These are phyloP conservation scores for Hebeloma cylindrosporum DNA, from an alignment of 768 basidiomycete genomes.

Conservation along the genomic window DNA sequence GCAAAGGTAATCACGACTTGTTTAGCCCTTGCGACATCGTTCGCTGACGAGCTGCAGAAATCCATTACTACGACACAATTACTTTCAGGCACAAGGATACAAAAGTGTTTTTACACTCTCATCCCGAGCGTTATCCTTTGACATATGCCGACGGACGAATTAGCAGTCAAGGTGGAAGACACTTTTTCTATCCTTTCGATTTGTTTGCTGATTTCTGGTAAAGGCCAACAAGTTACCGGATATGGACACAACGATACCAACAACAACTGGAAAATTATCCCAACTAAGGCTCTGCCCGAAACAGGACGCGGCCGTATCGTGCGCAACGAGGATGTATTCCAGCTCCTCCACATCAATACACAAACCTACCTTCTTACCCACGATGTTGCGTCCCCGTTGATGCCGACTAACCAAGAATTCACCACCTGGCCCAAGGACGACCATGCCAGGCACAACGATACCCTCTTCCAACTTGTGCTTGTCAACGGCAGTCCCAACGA, in stretches of 20 bases:
- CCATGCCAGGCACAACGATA: conserved; percentile 77
- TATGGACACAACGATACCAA: conserved; percentile 94
- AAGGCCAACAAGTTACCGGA: conserved; percentile 94
- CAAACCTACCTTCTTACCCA: conserved; percentile 86
- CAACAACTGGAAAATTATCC: conserved; percentile 94
- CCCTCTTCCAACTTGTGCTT: conserved; percentile 78
- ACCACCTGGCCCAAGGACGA: conserved; percentile 89
- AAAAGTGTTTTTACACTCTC: conserved; percentile 93
- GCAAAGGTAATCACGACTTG: conserved; percentile 64
- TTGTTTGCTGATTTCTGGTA: not conserved
- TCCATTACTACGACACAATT: conserved; percentile 89
- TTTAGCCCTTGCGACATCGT: not conserved
- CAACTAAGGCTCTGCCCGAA: conserved; percentile 93
- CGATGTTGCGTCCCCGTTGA: conserved; percentile 95
- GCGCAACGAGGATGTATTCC: conserved; percentile 85
- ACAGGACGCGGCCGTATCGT: conserved; percentile 91
- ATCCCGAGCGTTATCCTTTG: conserved; percentile 86
- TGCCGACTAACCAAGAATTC: conserved; percentile 98
- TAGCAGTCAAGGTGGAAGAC: conserved; percentile 80
- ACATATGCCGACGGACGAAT: conserved; percentile 95
- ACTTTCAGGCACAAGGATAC: conserved; percentile 90
- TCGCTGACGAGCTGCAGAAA: conserved; percentile 53
- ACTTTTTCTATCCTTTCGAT: not conserved
- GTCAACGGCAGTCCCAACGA: conserved; percentile 75
- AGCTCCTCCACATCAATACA: conserved; percentile 85